Evolutionary conservation across 192 early-diverging fungal species (phyloP).

Genomic region (Ambispora gerdemannii): DNA sequence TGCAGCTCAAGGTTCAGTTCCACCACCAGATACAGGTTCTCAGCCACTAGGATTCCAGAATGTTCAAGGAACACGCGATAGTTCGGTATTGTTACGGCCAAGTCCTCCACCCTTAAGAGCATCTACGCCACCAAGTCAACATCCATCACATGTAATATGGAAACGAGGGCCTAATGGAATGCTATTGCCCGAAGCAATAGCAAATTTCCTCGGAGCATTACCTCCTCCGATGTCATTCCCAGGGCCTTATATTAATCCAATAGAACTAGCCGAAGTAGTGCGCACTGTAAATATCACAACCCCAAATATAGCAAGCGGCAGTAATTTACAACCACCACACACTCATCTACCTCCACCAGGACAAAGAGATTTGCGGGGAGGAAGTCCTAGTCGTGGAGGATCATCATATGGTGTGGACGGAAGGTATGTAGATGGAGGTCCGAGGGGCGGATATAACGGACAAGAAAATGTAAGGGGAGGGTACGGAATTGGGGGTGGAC

Average conservation of each 20-base stretch:
- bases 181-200: constrained; percentile 38
- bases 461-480: constrained; percentile 10
- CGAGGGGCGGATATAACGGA: background rate
- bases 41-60: background rate
- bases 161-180: background rate
- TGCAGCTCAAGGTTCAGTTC: constrained; percentile 3
- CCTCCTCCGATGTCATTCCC: constrained; percentile 37
- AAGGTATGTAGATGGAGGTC: constrained; percentile 14
- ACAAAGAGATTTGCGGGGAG: background rate
- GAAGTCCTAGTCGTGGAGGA: background rate
- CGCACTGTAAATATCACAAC: constrained; percentile 2
- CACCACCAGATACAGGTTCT: background rate
- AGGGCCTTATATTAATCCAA: constrained; percentile 24
- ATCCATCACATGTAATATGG: background rate
- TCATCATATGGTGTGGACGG: background rate
- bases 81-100: too few species aligned
- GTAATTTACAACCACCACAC: background rate
- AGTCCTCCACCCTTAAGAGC: background rate
- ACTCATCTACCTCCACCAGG: background rate
- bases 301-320: background rate
- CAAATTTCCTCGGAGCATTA: constrained; percentile 38
- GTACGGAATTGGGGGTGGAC: background rate
- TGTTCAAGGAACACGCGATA: constrained; percentile 14
- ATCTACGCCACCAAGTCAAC: background rate
- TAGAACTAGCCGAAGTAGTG: constrained; percentile 11